Evolutionary conservation across 2,329 filamentous ascomycete species (phyloP), one percentile per base, ranked within the genome.

Genomic region (Diplocarpon mali): DNA sequence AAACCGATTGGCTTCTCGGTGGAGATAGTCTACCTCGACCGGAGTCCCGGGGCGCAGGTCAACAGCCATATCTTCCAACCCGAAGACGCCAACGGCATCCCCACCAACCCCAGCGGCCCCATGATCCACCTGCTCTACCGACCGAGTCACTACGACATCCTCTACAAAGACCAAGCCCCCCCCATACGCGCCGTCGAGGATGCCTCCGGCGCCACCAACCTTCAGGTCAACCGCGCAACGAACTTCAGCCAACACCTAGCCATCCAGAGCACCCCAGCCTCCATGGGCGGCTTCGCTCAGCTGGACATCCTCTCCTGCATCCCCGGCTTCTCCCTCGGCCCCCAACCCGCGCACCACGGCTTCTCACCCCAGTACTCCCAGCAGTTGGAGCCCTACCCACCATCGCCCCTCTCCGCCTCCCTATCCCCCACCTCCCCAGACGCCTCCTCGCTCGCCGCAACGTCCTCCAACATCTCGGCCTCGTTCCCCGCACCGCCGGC

Each of bases 81-180:
- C 64, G 47, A 69, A 58, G 40, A 69, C 58, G 42, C 66, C 35
- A 53, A 69, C 56, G 39, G 57, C n/a, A 47, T 55, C 10, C 57
- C 58, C 2, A 56, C 53, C 6, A 42, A 61, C 62, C 56, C 58
- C 52, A 41, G 61, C 62, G 72, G 69, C 0, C 69, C 71, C 20
- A 69, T 75, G 28, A 75, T 81, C 30, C 69, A 76, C 54, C 67
- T 73, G 48, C 72, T 71, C 59, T 89, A 67, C 74, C 80, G 68
- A 61, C 93, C 69, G 35, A 87, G 86, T 48, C 92, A 96, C 65
- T 98, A 96, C 64, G 92, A 96, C 64, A 80, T 98, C 49, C 73
- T 96, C 29, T 98, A 98, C 69, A 80, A 78, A 60, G 68, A 72
- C 44, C 50, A 49, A 7, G 32, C 17, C 2, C 39, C 47, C 36